These are phyloP conservation scores for Fagopyrum homotropicum DNA, from an alignment of 148 eudicot genomes.

Conservation along the genomic window DNA sequence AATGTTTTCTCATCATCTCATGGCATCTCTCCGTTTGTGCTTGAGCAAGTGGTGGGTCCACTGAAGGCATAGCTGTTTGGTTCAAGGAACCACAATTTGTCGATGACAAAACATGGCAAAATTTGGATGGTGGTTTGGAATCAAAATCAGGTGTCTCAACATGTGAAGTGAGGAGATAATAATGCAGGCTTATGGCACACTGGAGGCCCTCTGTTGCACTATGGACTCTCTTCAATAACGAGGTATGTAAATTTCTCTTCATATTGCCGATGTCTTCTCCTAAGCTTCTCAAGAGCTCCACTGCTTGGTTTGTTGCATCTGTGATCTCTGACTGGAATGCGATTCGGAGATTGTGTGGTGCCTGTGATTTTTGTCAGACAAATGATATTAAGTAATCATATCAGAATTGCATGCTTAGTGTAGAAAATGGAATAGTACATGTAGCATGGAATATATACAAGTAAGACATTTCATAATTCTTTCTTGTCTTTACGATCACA, in stretches of 20 bases:
- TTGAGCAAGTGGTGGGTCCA: slow-evolving; percentile 1
- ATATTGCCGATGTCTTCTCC: slow-evolving; percentile 45
- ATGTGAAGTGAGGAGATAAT: slow-evolving; percentile 36
- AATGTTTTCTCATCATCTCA: slow-evolving; percentile 43
- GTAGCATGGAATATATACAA: neutral
- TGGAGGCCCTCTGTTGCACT: slow-evolving; percentile 44
- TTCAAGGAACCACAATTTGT: slow-evolving; percentile 12
- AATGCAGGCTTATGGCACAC: slow-evolving; percentile 34
- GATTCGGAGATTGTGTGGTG: slow-evolving; percentile 41
- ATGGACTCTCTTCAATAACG: slow-evolving; percentile 31
- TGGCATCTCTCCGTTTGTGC: slow-evolving; percentile 27
- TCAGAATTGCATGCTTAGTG: neutral
- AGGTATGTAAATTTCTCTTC: slow-evolving; percentile 31
- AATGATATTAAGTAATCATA: too few relatives aligned
- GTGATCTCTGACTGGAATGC: slow-evolving; percentile 44
- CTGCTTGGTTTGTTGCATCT: slow-evolving; percentile 44
- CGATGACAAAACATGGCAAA: slow-evolving; percentile 17
- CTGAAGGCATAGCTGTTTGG: slow-evolving; percentile 5
- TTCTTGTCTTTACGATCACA: neutral
- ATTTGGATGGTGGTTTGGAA: slow-evolving; percentile 16
- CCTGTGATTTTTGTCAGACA: slow-evolving; percentile 24
- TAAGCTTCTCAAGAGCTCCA: slow-evolving; percentile 40
- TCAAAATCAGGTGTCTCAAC: slow-evolving; percentile 17
- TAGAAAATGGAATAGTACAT: neutral
- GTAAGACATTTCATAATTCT: neutral